Evolutionary conservation across 2,329 filamentous ascomycete genomes (phyloP), one percentile per base, ranked within the genome.

Genomic region (Hymenoscyphus salicellus): DNA sequence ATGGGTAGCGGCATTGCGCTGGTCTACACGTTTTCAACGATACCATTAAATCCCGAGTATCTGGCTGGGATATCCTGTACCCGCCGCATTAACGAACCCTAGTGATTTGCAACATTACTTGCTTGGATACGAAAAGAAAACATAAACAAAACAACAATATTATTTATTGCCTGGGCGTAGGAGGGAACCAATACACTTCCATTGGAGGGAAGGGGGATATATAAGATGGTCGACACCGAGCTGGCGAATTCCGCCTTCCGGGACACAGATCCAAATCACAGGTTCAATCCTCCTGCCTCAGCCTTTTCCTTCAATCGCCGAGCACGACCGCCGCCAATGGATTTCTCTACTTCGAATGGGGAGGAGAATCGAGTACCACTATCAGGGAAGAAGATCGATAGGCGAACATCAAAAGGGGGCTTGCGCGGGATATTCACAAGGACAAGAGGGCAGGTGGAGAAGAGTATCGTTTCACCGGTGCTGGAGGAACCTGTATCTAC

Each of bases 391-490:
- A 72, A 71, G 41, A 14, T 74, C 8, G 67, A 72, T 26, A 64
- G 67, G 23, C 65, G 67, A 49, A 67, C 71, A 20, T 74, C 73
- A 1, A 75, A 71, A 64, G 70, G 70, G 17, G 70, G 72, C 33
- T 58, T 75, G 23, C 66, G 73, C 49, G 71, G 69, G 16, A 72
- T 75, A n/a, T 75, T 75, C 56, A 72, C 28, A 63, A 70, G 32
- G 72, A 69, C 33, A 72, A 72, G 23, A 55, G 20, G 16, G 23
- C 60, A 56, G 62, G n/a, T 59, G 1, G 71, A 73, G 8, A 73
- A 71, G 41, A 59, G 46, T 41, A 26, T 63, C 17, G 58, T 70
- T 23, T 65, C 63, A 3, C 65, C 69, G n/a, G 62, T 71, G 11
- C 17, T 56, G 23, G 71, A 72, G 59, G 66, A 72, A 52, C 10